Percentiles rank a stretch among this genome's conserved stretches.
Conservation (phyloP, 106 monocot genomes). For the Allium cepa region DNA sequence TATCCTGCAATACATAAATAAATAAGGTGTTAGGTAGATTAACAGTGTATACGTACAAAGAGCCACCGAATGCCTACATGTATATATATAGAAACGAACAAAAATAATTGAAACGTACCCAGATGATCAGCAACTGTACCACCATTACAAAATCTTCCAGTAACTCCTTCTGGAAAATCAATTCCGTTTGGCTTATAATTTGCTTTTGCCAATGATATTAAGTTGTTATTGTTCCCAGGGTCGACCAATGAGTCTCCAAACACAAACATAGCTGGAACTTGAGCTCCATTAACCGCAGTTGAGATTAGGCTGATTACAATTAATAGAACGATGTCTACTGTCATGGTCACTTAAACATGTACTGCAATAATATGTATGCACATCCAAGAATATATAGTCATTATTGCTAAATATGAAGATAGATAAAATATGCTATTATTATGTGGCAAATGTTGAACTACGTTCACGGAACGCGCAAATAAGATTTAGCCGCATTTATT, state of each 20-base stretch:
- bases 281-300: slow-evolving; percentile 5
- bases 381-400: too few species aligned
- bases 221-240: slow-evolving; percentile 43
- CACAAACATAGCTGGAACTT: slow-evolving; percentile 37
- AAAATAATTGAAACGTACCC: slow-evolving; percentile 9
- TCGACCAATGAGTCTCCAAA: slow-evolving; percentile 45
- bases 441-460: too few species aligned
- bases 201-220: slow-evolving; percentile 28
- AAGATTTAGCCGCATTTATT: too few species aligned
- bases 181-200: slow-evolving; percentile 34
- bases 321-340: not conserved
- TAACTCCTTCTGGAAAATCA: slow-evolving; percentile 32
- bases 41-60: too few species aligned
- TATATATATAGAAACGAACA: not conserved
- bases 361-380: too few species aligned
- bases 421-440: too few species aligned
- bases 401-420: too few species aligned
- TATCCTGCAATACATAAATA: slow-evolving; percentile 23
- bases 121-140: slow-evolving; percentile 30
- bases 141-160: slow-evolving; percentile 42
- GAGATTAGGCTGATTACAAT: not conserved
- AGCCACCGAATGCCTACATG: too few species aligned
- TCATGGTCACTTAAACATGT: not conserved
- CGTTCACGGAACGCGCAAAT: too few species aligned
- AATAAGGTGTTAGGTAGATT: not conserved